Base-by-base conservation (phyloP, 1,284 basidiomycete species). In the Ceratobasidium sp. region DNA sequence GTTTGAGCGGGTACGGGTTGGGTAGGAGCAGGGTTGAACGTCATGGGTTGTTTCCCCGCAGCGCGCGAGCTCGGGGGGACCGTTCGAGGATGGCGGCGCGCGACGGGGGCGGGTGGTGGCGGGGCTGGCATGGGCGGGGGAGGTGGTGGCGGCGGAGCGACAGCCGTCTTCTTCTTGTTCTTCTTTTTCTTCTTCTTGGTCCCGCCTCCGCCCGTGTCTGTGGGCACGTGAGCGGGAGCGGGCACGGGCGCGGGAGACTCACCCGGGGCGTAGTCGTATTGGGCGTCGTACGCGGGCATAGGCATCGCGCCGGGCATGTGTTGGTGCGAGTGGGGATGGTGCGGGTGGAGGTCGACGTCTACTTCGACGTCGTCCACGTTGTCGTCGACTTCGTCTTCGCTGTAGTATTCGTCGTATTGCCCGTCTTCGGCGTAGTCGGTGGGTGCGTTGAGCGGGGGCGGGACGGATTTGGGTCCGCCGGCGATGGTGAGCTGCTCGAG, bases 41-140 rank as follows among this genome's bases (percentile, higher is more conserved):
- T 82, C 91, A 93, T 92, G 36, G 91, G 91, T 79, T 91, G 90
- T 81, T 93, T 93, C 80, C 91, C 91, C 56, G 91, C 90, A 14
- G 91, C 92, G 36, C 92, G 85, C 41, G 91, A 91, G 76, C 87
- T 89, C 48, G 84, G 91, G 77, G 82, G 88, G 3, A 62, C 69
- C 14, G 57, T 22, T n/a, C 47, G 69, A 11, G 62, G 62, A 44
- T 76, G 82, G 88, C 79, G 66, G 84, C 80, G 50, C 48, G 48
- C 48, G 48, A 51, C 11, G 36, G 33, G 84, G 78, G 33, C 84
- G 77, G 82, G 83, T 41, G 82, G 73, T 75, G 79, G 76, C 50
- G 80, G 56, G 53, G 77, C 75, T 47, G 78, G 71, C 36, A 78
- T 71, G n/a, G 78, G 75, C 47, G 78, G 75, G 45, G 78, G 72